Base-by-base conservation (phyloP, 75 land plant genomes). In the Cunninghamia lanceolata region DNA sequence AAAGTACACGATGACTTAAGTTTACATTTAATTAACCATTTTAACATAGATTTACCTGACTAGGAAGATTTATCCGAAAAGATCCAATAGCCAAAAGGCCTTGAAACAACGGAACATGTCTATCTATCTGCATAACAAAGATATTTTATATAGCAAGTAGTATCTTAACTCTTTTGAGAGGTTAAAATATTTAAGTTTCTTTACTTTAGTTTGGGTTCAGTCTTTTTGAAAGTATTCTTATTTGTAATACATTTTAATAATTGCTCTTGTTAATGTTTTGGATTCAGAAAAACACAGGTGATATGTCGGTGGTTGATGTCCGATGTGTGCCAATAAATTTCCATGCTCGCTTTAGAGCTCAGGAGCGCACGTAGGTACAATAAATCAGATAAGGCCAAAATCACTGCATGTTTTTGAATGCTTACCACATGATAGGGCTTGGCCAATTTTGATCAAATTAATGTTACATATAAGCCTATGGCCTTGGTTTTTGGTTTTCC, bases 281-380 rank as follows among this genome's bases (percentile, higher is more conserved):
- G 50, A 46, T 25, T 30, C 93, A 95, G 96, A 96, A 93, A 89
- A 89, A 89, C 88, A 95, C 89, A 85, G 95, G 93, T 88, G 99
- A 97, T 89, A 87, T 97, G 28, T 81, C 82, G 56, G 88, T 97
- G 6, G 86, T 91, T 85, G 98, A 95, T 95, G 98, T 96, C 28
- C 92, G 87, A 73, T 89, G 90, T 90, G 92, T 97, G 85, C 93
- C 98, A 47, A 46, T 85, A 74, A 91, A 91, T 84, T 97, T 97
- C 86, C 99, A 97, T 95, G 95, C 96, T 82, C 93, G 99, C 88
- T 95, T 85, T 85, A 91, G 88, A 88, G 99, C 99, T 74, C 89
- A 86, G 88, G 98, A 97, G 87, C 95, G 99, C 88, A 97, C 93
- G 99, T 97, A 94, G 89, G 96, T 95, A 91, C 39, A 88, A 85